Evolutionary conservation across 2,329 filamentous ascomycete genomes (phyloP).

Genomic region (Xylariaceae sp.): DNA sequence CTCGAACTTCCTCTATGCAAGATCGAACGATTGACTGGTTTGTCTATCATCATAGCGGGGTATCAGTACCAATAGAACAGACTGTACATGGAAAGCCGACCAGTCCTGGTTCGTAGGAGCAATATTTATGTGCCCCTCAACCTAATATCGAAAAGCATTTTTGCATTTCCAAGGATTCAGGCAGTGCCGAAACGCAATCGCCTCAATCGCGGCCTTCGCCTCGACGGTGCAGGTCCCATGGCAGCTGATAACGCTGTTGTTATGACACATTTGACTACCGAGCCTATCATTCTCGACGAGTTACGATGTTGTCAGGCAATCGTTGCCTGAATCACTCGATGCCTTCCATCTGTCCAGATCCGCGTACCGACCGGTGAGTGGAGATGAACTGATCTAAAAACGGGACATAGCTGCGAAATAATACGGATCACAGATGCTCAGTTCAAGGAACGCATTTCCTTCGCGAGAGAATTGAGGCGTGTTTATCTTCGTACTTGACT

Average conservation of each 20-base stretch:
- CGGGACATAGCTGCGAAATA: conserved; percentile 5
- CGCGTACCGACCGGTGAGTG: conserved; percentile 23
- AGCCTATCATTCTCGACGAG: conserved; percentile 34
- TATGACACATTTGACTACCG: conserved; percentile 33
- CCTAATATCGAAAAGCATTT: no score
- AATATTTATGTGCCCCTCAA: no score
- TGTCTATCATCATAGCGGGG: no score
- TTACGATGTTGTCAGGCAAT: conserved; percentile 35
- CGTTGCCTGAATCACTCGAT: conserved; percentile 32
- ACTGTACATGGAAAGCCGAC: no score
- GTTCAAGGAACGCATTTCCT: no score
- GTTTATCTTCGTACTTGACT: no score
- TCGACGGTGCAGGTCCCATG: conserved; percentile 34
- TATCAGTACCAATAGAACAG: no score
- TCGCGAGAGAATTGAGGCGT: no score
- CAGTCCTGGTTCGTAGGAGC: no score
- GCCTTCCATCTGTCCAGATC: conserved; percentile 20
- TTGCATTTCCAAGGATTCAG: no score
- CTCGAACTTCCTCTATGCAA: not conserved
- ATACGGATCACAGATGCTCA: no score
- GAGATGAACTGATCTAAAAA: conserved; percentile 15
- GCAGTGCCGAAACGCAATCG: conserved; percentile 40
- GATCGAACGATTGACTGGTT: no score
- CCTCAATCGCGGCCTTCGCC: conserved; percentile 40
- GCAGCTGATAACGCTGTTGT: conserved; percentile 41